Evolutionary conservation across 495 filamentous ascomycete genomes (phyloP), one percentile per base, ranked within the genome.

Genomic region (Talaromyces nanjingensis): DNA sequence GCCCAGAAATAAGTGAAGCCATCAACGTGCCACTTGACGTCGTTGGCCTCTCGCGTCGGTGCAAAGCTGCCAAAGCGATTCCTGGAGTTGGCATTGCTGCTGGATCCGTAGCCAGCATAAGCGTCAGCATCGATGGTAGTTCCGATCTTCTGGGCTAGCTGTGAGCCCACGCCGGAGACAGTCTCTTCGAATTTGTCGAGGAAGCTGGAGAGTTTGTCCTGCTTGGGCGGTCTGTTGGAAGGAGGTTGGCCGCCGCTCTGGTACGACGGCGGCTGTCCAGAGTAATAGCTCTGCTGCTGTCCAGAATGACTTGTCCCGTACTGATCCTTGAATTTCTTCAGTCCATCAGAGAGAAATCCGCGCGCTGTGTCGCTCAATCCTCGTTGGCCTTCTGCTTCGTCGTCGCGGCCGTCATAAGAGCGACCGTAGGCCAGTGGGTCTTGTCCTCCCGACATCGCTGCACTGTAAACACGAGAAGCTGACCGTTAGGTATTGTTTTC

Each of bases 1-100:
- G 93, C 93, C 82, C 87, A 92, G 78, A 98, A 91, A 70, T 98
- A 98, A 1, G 86, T 86, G 70, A 90, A 93, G 2, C 91, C 93
- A 74, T 98, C 93, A 24, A 97, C 91, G 79, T 90, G 94, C 91
- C 92, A 96, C 76, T 98, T 97, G 39, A 81, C 82, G 60, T 86
- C 81, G 65, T 90, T 90, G 14, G 81, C 80, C 57, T 82, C 77
- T 27, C 86, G 77, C 14, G 83, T 75, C 5, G 91, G 88, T 2
- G 90, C 89, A 76, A 97, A 97, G 66, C 91, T 96, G 45, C 86
- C 83, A 74, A 87, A 96, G 37, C 92, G 85, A 66, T 93, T 81
- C 58, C 85, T 78, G 47, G 81, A 72, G 55, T 73, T 73, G 53
- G 79, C 73, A 55, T 79, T 75, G 8, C 67, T 67, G 20, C 63